Evolutionary conservation across 2,329 filamentous ascomycete genomes (phyloP).

Genomic region (Fusarium nematophilum): DNA sequence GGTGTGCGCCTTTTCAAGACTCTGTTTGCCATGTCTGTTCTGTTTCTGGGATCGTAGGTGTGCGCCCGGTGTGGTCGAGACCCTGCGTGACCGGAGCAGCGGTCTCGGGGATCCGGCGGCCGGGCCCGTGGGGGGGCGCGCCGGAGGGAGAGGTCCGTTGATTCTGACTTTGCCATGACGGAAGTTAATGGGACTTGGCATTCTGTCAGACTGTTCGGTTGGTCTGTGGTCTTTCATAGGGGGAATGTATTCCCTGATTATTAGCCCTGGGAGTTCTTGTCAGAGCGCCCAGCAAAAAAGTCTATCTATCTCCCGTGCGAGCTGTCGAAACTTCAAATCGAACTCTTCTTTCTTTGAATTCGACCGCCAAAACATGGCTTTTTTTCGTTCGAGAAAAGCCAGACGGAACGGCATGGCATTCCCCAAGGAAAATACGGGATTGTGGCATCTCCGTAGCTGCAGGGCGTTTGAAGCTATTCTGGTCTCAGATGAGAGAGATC

Average conservation of each 20-base stretch:
- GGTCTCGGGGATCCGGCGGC: slow-evolving; percentile 9
- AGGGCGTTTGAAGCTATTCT: slow-evolving; percentile 1
- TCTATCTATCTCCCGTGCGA: not conserved
- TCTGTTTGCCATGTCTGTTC: too few species aligned
- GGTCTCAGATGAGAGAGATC: slow-evolving; percentile 17
- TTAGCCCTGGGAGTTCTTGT: too few species aligned
- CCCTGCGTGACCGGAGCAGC: not conserved
- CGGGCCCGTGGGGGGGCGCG: slow-evolving; percentile 1
- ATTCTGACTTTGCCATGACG: slow-evolving; percentile 7
- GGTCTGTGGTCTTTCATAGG: too few species aligned
- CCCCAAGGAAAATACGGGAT: not conserved
- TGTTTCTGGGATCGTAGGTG: too few species aligned
- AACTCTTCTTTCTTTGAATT: not conserved
- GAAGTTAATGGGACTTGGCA: slow-evolving; percentile 5
- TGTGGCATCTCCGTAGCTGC: slow-evolving; percentile 1
- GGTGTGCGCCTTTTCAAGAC: too few species aligned
- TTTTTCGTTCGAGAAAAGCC: too few species aligned
- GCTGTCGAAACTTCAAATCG: not conserved
- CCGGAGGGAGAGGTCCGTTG: not conserved
- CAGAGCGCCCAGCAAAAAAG: too few species aligned
- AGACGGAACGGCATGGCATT: slow-evolving; percentile 25
- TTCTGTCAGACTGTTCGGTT: not conserved
- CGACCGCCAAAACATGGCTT: slow-evolving; percentile 14
- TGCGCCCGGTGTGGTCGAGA: not conserved
- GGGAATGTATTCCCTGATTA: too few species aligned